Base-by-base conservation (phyloP, 805 yeast genomes). In the Lipomyces sp. region DNA sequence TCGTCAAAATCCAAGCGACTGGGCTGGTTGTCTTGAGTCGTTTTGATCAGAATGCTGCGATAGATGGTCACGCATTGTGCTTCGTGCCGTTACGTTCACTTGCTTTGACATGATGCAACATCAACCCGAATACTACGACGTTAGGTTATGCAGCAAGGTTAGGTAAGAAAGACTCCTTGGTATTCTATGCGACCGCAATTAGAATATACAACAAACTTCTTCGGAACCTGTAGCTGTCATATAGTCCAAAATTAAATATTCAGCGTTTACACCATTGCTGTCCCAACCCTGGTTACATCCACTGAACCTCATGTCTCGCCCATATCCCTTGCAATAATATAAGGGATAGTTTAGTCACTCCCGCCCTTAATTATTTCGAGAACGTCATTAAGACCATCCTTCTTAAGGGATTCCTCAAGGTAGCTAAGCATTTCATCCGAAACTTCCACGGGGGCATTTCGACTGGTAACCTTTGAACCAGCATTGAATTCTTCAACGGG, bases 381-480 rank as follows among this genome's bases (percentile, higher is more conserved):
- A 5, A 42, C 18, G 3, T 42, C 48, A 42, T 42, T 24, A 15
- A 42, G 48, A 42, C 48, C 48, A 42, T 42, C 48, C 18, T 42
- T 42, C 48, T n/a, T 42, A 42, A 42, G 48, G 24, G 48, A 42
- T 13, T 42, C 48, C 48, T 42, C 48, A n/a, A 42, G 48, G n/a
- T 42, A 42, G 29, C 48, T 42, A 42, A 42, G 48, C 48, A 42
- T 42, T 42, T 42, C 24, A n/a, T 42, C 48, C 48, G 48, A 42
- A 42, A 42, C n/a, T 7, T 42, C 48, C 48, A 42, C 24, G 48
- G 48, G 48, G 24, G 24, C 48, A n/a, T 42, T 15, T 15, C 48
- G 48, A 24, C 48, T 42, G 6, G 48, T 42, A 15, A n/a, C n/a
- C 48, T 13, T 42, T n/a, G 48, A 42, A 5, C 48, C 48, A 13